Conservation (phyloP, 1,284 basidiomycete species). For the Naganishia liquefaciens region DNA sequence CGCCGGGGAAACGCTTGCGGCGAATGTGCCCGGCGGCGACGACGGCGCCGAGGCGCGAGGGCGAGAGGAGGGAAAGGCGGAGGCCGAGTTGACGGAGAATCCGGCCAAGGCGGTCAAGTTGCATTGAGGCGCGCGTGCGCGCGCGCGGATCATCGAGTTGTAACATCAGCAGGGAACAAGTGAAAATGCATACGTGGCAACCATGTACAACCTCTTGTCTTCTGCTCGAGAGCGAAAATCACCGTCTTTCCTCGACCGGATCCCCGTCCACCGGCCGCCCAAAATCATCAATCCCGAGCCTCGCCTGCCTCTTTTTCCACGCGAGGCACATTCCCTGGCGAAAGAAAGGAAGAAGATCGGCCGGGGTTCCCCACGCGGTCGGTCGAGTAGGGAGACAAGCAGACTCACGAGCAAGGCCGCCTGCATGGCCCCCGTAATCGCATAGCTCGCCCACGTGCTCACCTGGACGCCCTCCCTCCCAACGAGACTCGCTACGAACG, state of each 20-base stretch:
- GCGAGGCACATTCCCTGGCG: constrained; percentile 66
- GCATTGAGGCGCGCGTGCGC: background rate
- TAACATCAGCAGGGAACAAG: too few relatives aligned
- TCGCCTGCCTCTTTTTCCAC: constrained; percentile 75
- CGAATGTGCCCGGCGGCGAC: background rate
- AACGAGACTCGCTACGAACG: constrained; percentile 85
- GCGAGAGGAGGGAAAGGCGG: background rate
- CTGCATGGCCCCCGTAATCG: constrained; percentile 84
- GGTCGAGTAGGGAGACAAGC: background rate
- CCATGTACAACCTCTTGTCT: too few relatives aligned
- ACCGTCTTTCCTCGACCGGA: background rate
- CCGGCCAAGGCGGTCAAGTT: constrained; percentile 2
- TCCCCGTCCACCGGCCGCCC: constrained; percentile 63
- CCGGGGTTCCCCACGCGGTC: too few relatives aligned
- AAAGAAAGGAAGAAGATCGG: background rate
- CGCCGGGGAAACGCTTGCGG: constrained; percentile 17
- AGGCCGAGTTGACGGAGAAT: background rate
- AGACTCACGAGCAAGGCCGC: constrained; percentile 64
- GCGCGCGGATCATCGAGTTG: too few relatives aligned
- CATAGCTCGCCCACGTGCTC: constrained; percentile 84
- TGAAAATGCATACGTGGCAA: too few relatives aligned
- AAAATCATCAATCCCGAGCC: constrained; percentile 87
- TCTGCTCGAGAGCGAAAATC: background rate
- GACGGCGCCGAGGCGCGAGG: background rate
- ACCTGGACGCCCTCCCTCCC: constrained; percentile 77